A percentile compares a stretch with the other conserved stretches of the same genome.
Evolutionary conservation across 345 rosid genomes (phyloP).

Genomic region (Citrus australasica): DNA sequence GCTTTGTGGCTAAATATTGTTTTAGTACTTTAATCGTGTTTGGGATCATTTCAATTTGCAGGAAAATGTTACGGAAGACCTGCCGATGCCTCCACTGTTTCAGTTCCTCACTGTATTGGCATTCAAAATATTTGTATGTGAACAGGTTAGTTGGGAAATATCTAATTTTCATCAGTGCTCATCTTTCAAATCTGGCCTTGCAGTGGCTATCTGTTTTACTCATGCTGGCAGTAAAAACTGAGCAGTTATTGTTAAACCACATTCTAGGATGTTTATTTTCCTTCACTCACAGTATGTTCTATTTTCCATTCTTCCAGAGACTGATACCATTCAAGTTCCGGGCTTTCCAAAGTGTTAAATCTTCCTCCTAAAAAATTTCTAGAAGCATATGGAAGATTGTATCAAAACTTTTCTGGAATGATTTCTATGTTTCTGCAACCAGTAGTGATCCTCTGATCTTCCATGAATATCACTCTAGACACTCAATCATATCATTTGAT

Average conservation of each 20-base stretch:
- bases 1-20: neutral
- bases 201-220: neutral
- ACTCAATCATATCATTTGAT: neutral
- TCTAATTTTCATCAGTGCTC: conserved; percentile 1
- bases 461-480: neutral
- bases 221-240: neutral
- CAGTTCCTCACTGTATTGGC: conserved; percentile 86
- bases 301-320: neutral
- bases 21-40: conserved; percentile 5
- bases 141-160: conserved; percentile 50
- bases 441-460: neutral
- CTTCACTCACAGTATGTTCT: neutral
- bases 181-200: neutral
- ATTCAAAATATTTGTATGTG: conserved; percentile 68
- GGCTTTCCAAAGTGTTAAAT: neutral
- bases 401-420: neutral
- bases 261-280: neutral
- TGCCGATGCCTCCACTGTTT: conserved; percentile 95
- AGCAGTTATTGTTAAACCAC: neutral
- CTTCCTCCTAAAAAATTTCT: neutral
- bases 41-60: conserved; percentile 31
- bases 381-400: neutral
- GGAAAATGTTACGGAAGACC: conserved; percentile 65
- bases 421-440: neutral
- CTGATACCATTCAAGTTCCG: neutral